Evolutionary conservation across 2,329 filamentous ascomycete species (phyloP), one percentile per base, ranked within the genome.

Genomic region (Xylaria hypoxylon): DNA sequence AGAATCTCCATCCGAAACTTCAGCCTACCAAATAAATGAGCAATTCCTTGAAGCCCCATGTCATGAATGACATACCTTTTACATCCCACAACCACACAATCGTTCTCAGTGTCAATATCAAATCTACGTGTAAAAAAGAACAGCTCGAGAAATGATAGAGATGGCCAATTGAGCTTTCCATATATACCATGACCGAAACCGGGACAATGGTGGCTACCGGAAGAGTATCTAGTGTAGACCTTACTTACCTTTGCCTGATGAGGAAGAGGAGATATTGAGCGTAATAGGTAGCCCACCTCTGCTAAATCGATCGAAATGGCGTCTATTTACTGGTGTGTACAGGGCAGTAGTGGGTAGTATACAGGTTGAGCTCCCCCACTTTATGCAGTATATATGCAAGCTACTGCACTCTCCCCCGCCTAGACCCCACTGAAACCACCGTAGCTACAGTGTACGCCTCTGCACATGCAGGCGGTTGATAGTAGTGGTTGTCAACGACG

Each of bases 391-490:
- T 67, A 64, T 50, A 44, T 45, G 59, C 55, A 66, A 51, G 58
- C 59, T 67, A 64, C 60, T 64, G 53, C 60, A 59, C 55, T 53
- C 42, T 57, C 53, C 64, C 64, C 64, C 59, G 50, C 60, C 26
- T 58, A 66, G 28, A 55, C 59, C 59, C 64, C 64, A 57, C 64
- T 40, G 24, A 58, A 28, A 31, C 40, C 45, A 58, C 58, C 26
- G 26, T 61, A 61, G 19, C 26, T 50, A 57, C 26, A 57, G 55
- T 35, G 26, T 35, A 40, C 52, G 52, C 52, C 42, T 42, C 22
- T 24, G 52, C 15, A 42, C 35, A 55, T 55, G 52, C 52, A 55
- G 52, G 52, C 26, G 13, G 22, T 53, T 13, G 13, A 33, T 33
- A 33, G 31, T 33, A 33, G 44, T 57, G 59, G 56, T 19, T 60